phyloP scores from a whole-genome alignment of 768 basidiomycete species.

The Hericium rajendrae region DNA sequence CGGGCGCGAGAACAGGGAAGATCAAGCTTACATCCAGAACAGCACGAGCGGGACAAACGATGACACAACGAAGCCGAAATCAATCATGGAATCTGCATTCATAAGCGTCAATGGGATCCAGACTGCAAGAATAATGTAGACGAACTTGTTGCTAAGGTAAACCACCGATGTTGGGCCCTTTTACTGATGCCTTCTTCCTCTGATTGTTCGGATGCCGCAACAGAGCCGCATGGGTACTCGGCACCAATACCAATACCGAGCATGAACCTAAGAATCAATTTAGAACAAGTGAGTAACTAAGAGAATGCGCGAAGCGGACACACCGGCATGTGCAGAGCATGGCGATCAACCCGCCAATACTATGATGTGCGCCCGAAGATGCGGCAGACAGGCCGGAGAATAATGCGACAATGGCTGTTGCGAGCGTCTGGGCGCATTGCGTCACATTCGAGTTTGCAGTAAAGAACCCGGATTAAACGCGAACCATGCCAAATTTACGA shows the following conservation, averaged over 20 bases:
- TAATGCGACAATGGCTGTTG: constrained; percentile 73
- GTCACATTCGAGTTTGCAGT: not conserved
- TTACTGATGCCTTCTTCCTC: constrained; percentile 74
- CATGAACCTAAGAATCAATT: constrained; percentile 47
- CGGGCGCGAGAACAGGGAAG: not conserved
- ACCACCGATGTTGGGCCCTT: constrained; percentile 77
- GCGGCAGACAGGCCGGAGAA: constrained; percentile 81
- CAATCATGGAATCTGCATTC: constrained; percentile 69
- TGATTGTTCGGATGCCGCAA: constrained; percentile 83
- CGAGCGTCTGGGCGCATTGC: constrained; percentile 50
- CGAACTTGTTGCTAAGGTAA: constrained; percentile 83
- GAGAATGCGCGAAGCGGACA: constrained; percentile 8
- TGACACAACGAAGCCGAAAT: constrained; percentile 69
- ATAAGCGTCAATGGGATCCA: constrained; percentile 3
- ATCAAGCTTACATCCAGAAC: constrained; percentile 71
- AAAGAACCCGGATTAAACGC: constrained; percentile 11
- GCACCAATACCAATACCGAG: constrained; percentile 85
- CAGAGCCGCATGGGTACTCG: constrained; percentile 86
- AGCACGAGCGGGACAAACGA: constrained; percentile 79
- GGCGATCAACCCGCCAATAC: constrained; percentile 56
- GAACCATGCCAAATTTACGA: constrained; percentile 66
- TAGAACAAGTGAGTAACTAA: not conserved
- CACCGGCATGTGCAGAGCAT: constrained; percentile 78
- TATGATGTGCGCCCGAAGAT: constrained; percentile 68
- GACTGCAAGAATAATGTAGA: constrained; percentile 1